A percentile compares a stretch with the other conserved stretches of the same genome.
These are phyloP conservation scores for Seiridium cupressi DNA, from an alignment of 2,329 filamentous ascomycete genomes.

Conservation along the genomic window DNA sequence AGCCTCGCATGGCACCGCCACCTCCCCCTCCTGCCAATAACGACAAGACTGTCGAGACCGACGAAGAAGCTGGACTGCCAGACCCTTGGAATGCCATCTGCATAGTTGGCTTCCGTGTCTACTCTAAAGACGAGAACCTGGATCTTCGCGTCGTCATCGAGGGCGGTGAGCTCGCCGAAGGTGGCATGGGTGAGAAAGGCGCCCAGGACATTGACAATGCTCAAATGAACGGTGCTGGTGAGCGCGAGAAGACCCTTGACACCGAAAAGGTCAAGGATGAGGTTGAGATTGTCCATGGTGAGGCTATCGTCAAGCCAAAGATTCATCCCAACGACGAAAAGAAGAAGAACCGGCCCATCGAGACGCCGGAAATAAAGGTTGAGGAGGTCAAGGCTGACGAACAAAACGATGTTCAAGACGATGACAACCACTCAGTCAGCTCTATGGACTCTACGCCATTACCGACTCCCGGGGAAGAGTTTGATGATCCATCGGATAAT, in stretches of 20 bases:
- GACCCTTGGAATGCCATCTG: conserved; percentile 42
- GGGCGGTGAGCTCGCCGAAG: conserved; percentile 50
- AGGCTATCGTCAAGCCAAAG: conserved; percentile 12
- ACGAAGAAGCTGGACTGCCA: conserved; percentile 37
- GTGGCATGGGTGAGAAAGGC: conserved; percentile 57
- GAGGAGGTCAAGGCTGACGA: not conserved
- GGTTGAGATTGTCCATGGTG: conserved; percentile 29
- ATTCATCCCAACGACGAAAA: not conserved
- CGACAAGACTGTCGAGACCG: conserved; percentile 28
- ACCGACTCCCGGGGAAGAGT: conserved; percentile 1
- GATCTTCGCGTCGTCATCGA: conserved; percentile 56
- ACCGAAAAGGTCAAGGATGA: conserved; percentile 23
- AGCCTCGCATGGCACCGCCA: conserved; percentile 39
- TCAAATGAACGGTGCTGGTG: conserved; percentile 53
- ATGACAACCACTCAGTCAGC: not conserved
- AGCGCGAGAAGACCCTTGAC: conserved; percentile 31
- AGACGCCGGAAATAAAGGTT: not conserved
- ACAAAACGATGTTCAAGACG: not conserved
- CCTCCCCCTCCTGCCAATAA: conserved; percentile 18
- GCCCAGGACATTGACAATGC: conserved; percentile 55
- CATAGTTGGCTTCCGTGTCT: conserved; percentile 38
- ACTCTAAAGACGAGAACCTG: conserved; percentile 45
- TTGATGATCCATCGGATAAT: conserved; percentile 1
- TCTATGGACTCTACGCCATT: not conserved
- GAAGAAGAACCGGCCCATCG: not conserved